Conservation (phyloP, 495 filamentous ascomycete genomes). For the Apodospora peruviana region DNA sequence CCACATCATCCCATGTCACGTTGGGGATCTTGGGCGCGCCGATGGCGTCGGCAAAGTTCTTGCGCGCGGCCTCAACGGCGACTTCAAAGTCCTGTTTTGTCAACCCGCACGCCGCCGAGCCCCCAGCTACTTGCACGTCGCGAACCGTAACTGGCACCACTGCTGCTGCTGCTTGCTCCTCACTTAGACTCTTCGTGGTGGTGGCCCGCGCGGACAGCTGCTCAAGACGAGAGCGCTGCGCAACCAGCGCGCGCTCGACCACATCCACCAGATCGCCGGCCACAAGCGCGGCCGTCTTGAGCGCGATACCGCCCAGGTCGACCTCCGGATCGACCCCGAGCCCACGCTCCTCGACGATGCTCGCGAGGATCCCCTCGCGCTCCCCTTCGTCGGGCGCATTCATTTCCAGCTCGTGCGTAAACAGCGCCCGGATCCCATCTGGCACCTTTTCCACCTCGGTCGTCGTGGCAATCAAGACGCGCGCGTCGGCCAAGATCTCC, state of each 20-base stretch:
- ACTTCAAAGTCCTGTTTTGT: constrained; percentile 84
- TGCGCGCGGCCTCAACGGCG: constrained; percentile 87
- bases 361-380: constrained; percentile 75
- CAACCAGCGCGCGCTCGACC: constrained; percentile 79
- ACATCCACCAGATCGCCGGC: constrained; percentile 93
- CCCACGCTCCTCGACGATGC: constrained; percentile 68
- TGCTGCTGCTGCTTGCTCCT: not conserved
- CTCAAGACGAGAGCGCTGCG: constrained; percentile 67
- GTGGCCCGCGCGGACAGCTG: constrained; percentile 46
- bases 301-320: constrained; percentile 72
- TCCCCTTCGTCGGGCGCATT: constrained; percentile 88
- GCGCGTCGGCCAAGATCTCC: constrained; percentile 63
- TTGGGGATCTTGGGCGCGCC: constrained; percentile 98
- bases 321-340: constrained; percentile 72
- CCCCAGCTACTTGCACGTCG: constrained; percentile 88
- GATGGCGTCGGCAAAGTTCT: constrained; percentile 96
- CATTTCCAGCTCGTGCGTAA: constrained; percentile 95
- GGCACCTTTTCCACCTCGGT: constrained; percentile 91
- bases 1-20: constrained; percentile 94
- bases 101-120: constrained; percentile 66
- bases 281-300: constrained; percentile 94
- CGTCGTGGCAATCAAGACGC: constrained; percentile 87
- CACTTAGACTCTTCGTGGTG: constrained; percentile 16
- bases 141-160: constrained; percentile 57
- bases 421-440: constrained; percentile 81